A percentile compares a stretch with the other conserved stretches of the same genome.
These are phyloP conservation scores for Coniochaeta prunicola DNA, from an alignment of 2,329 filamentous ascomycete genomes.

Conservation along the genomic window DNA sequence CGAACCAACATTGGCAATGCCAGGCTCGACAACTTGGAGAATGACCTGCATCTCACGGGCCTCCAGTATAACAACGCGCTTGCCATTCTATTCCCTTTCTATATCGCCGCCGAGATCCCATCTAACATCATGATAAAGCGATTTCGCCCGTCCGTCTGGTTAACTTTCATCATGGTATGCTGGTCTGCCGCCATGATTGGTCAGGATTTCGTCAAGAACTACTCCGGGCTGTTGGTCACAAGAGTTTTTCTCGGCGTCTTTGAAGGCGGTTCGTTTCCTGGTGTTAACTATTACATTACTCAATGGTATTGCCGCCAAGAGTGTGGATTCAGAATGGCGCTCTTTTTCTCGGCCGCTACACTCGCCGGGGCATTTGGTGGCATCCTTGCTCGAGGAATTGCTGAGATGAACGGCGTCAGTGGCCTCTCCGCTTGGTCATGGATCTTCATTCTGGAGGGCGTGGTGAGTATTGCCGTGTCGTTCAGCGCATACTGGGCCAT, in stretches of 20 bases:
- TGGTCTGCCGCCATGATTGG: constrained; percentile 21
- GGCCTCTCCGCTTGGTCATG: constrained; percentile 60
- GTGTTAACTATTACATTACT: constrained; percentile 45
- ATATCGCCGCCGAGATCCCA: constrained; percentile 46
- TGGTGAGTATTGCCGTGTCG: too few relatives aligned
- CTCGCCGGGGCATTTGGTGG: constrained; percentile 57
- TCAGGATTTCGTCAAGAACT: constrained; percentile 46
- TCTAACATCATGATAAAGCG: constrained; percentile 50
- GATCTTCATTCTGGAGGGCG: too few relatives aligned
- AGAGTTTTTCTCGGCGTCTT: constrained; percentile 52
- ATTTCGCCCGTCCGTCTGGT: constrained; percentile 42
- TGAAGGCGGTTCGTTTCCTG: constrained; percentile 55
- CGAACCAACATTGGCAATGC: constrained; percentile 41
- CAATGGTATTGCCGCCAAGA: constrained; percentile 55
- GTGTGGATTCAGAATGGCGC: constrained; percentile 52
- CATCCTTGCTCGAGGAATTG: constrained; percentile 51
- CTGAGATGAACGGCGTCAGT: constrained; percentile 45
- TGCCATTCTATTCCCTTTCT: constrained; percentile 46
- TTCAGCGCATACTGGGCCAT: too few relatives aligned
- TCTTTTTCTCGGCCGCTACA: constrained; percentile 51
- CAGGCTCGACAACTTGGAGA: constrained; percentile 24
- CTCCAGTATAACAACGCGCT: constrained; percentile 29
- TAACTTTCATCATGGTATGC: constrained; percentile 38
- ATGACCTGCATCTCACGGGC: constrained; percentile 7
- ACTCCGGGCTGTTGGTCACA: constrained; percentile 39